Evolutionary conservation across 208 protist genomes (phyloP).

Genomic region (Leptomonas seymouri): DNA sequence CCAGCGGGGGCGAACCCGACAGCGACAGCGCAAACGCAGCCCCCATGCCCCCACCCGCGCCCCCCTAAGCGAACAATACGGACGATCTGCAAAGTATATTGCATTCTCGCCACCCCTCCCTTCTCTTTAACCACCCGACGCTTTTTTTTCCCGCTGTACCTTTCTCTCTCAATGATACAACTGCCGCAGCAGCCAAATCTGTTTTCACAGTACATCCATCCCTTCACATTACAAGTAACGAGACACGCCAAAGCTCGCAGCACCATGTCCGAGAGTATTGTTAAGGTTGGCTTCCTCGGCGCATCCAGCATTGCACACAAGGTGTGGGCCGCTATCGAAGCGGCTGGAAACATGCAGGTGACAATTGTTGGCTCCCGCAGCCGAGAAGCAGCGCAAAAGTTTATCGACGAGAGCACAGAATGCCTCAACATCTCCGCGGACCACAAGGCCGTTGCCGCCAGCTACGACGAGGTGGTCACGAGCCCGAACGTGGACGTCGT

Average conservation of each 20-base stretch:
- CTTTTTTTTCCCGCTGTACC: no score
- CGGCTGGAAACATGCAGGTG: conserved; percentile 40
- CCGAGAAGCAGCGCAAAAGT: conserved; percentile 15
- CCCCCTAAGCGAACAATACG: no score
- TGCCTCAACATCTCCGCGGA: conserved; percentile 34
- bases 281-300: conserved; percentile 51
- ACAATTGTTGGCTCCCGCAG: conserved; percentile 39
- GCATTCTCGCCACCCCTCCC: no score
- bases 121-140: no score
- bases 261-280: conserved; percentile 18
- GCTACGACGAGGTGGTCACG: conserved; percentile 28
- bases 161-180: no score
- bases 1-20: no score
- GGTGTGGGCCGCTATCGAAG: conserved; percentile 40
- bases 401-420: conserved; percentile 27
- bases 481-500: conserved; percentile 40
- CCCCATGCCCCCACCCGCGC: no score
- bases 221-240: neutral
- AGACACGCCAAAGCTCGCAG: conserved; percentile 10
- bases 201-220: neutral
- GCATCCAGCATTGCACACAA: conserved; percentile 46
- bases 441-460: conserved; percentile 23
- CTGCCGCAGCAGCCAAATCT: neutral
- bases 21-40: no score
- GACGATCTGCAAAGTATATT: no score